Evolutionary conservation across 148 eudicot species (phyloP).

Genomic region (Chenopodium berlandieri): DNA sequence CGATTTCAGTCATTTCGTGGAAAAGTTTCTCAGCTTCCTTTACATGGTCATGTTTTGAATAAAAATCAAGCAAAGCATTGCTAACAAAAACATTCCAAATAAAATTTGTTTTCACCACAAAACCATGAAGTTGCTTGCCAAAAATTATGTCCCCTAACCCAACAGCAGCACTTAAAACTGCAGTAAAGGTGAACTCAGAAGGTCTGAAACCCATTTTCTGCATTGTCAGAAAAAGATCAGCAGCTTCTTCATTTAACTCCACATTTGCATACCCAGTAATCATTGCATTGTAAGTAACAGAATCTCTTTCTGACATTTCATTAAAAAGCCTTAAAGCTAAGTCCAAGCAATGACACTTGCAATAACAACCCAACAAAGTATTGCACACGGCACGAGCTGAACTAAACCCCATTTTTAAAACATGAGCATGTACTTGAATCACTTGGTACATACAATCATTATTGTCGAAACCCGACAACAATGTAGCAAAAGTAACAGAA

Average conservation of each 20-base stretch:
- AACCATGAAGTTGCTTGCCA: slow-evolving; percentile 61
- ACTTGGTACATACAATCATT: slow-evolving; percentile 27
- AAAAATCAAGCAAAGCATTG: slow-evolving; percentile 71
- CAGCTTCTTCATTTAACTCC: slow-evolving; percentile 43
- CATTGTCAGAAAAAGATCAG: slow-evolving; percentile 55
- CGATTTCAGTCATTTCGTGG: slow-evolving; percentile 54
- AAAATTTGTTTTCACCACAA: slow-evolving; percentile 50
- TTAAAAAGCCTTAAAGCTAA: slow-evolving; percentile 45
- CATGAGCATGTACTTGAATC: slow-evolving; percentile 62
- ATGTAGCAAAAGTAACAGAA: slow-evolving; percentile 63
- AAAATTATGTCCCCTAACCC: slow-evolving; percentile 45
- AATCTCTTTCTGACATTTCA: slow-evolving; percentile 51
- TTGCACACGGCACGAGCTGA: slow-evolving; percentile 46
- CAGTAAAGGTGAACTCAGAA: slow-evolving; percentile 80
- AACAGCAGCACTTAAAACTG: slow-evolving; percentile 51
- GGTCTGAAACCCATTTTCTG: slow-evolving; percentile 53
- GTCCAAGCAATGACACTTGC: slow-evolving; percentile 53
- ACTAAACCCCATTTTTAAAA: slow-evolving; percentile 49
- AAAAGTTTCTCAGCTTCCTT: slow-evolving; percentile 45
- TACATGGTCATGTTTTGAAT: slow-evolving; percentile 52
- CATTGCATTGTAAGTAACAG: slow-evolving; percentile 64
- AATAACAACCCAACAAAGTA: slow-evolving; percentile 71
- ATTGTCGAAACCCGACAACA: slow-evolving; percentile 59
- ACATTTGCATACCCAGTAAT: slow-evolving; percentile 59
- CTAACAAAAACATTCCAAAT: slow-evolving; percentile 53